Evolutionary conservation across 2,329 filamentous ascomycete genomes (phyloP), one percentile per base, ranked within the genome.

Genomic region (Juglanconis juglandina): DNA sequence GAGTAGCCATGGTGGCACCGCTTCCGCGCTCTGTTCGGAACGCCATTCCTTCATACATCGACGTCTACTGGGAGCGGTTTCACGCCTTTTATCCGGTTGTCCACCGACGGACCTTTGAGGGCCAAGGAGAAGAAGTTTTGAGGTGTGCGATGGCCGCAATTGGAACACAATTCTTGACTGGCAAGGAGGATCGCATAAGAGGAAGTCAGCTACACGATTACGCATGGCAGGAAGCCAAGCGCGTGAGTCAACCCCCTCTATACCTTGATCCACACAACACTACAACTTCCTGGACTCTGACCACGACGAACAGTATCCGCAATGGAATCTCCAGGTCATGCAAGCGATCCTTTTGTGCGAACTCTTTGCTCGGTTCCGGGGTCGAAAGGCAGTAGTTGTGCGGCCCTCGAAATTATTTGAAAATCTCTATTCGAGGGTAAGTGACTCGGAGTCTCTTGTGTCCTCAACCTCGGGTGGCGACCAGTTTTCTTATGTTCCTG

Each of bases 91-190:
- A 78, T 64, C 81, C 82, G n/a, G 68, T 84, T 33, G 73, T 84
- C 33, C 82, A 85, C 69, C 75, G 75, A 60, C 68, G 72, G 30
- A 77, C 75, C 13, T 77, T 80, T 46, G 77, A 81, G 59, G 72
- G 70, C 33, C 70, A 70, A 17, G 69, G 71, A 4, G 76, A 79
- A 56, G 77, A 81, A 56, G 70, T 80, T 47, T 71, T 85, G 50
- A 76, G 72, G 13, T 83, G 76, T 62, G 80, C 81, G 61, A 84
- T 85, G 82, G 82, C 81, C 30, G 82, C 82, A n/a, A 69, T 85
- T 35, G 82, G 79, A 50, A 79, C 81, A 30, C 81, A 85, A 66
- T 79, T 77, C 62, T 71, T 83, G 56, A 70, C 74, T 53, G 72
- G 74, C 67, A 75, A 75, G 68, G 79, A 82, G 53, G 77, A 84